These are phyloP conservation scores for Aureobasidium sp. DNA, from an alignment of 2,329 filamentous ascomycete genomes.

Conservation along the genomic window DNA sequence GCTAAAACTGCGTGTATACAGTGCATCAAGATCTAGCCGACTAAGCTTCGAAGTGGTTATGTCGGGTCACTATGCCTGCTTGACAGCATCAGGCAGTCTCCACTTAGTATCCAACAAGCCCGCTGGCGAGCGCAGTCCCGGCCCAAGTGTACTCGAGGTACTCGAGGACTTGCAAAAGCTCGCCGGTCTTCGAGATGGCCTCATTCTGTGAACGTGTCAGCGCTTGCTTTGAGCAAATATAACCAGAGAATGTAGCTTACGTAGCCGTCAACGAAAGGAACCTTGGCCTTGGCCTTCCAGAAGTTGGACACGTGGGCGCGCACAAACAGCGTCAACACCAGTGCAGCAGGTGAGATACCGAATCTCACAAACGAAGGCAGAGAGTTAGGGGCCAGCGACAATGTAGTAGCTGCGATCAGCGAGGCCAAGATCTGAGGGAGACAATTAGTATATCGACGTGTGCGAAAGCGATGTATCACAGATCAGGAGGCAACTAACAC, in stretches of 20 bases:
- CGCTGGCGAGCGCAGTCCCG: slow-evolving; percentile 25
- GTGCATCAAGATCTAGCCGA: neutral
- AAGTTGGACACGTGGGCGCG: slow-evolving; percentile 30
- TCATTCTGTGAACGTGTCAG: slow-evolving; percentile 27
- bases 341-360: slow-evolving; percentile 22
- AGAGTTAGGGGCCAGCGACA: slow-evolving; percentile 19
- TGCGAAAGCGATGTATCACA: neutral
- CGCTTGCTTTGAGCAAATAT: slow-evolving; percentile 18
- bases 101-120: slow-evolving; percentile 21
- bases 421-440: slow-evolving; percentile 27
- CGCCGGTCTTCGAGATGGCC: slow-evolving; percentile 28
- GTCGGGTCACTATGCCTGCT: neutral
- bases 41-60: neutral
- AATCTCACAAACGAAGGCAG: slow-evolving; percentile 5
- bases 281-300: slow-evolving; percentile 24
- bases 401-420: slow-evolving; percentile 22
- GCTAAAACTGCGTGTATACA: neutral
- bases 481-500: slow-evolving; percentile 26
- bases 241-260: neutral
- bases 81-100: neutral
- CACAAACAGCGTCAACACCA: slow-evolving; percentile 24
- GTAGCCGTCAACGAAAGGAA: slow-evolving; percentile 19
- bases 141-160: slow-evolving; percentile 33
- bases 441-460: neutral
- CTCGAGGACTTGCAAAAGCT: slow-evolving; percentile 27